Base-by-base conservation (phyloP, 306 rosid species). In the Bauhinia variegata region DNA sequence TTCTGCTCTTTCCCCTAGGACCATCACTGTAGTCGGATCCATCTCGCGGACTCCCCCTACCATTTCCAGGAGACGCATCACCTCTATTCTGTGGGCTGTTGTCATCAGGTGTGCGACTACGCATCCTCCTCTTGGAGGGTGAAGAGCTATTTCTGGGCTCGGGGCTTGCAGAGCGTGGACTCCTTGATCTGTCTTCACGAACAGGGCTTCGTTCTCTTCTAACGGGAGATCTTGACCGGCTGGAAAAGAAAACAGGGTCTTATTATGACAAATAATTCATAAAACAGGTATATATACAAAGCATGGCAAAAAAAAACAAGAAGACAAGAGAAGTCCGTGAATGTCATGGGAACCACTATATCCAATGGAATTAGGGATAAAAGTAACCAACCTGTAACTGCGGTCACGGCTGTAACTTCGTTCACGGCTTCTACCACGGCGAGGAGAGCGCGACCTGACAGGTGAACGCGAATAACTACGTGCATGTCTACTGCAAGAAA, bases 331-430 rank as follows among this genome's bases (percentile, higher is more conserved):
- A n/a, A n/a, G n/a, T n/a, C n/a, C n/a, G n/a, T n/a, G n/a, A n/a
- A 23, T 1, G 28, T 23, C n/a, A n/a, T n/a, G n/a, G n/a, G n/a
- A n/a, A n/a, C n/a, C n/a, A n/a, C n/a, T 8, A 44, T 38, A 42
- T 60, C 16, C 38, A 17, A 5, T 39, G 41, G 7, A 19, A 17
- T 36, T 4, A 7, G 30, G 37, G 15, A 70, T 8, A 38, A 18
- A 36, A 14, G n/a, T n/a, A n/a, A n/a, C n/a, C n/a, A 31, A 85
- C 96, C 92, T 89, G 60, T 84, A 86, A 79, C 95, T 89, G 43
- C 86, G 86, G n/a, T 78, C 89, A 54, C 83, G 78, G 67, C 87
- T 89, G 79, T 83, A 87, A 74, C 96, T 89, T 32, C 83, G 74
- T 47, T 87, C 86, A 0, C 84, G 80, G 83, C 91, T 85, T 71